These are phyloP conservation scores for Pseudoneurospora amorphoporcata DNA, from an alignment of 495 filamentous ascomycete genomes.

Conservation along the genomic window DNA sequence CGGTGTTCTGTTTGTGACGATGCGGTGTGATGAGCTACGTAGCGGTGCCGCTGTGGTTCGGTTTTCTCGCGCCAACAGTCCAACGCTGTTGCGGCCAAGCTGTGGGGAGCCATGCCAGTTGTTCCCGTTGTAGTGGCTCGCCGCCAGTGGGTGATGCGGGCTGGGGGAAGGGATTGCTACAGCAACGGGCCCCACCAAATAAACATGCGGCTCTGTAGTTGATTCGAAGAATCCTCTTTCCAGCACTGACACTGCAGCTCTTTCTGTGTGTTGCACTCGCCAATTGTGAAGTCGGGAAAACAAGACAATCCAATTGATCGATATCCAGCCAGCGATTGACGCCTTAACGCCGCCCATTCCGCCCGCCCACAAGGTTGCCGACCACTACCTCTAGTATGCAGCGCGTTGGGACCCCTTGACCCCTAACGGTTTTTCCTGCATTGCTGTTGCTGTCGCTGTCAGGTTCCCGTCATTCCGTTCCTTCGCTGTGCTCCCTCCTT, in stretches of 20 bases:
- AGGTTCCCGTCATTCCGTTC: not conserved
- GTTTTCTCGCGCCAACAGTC: not conserved
- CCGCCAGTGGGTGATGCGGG: not conserved
- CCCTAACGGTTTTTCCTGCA: not conserved
- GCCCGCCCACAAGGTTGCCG: not conserved
- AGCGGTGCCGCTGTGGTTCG: not conserved
- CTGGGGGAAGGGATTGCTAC: not conserved
- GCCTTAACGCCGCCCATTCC: not conserved
- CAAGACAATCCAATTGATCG: not conserved
- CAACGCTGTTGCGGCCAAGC: not conserved
- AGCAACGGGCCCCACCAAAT: conserved; percentile 10
- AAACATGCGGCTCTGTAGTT: not conserved
- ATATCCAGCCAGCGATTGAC: not conserved
- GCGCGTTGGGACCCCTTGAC: not conserved
- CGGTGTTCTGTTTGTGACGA: not conserved
- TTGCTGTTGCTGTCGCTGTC: not conserved
- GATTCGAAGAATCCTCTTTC: not conserved
- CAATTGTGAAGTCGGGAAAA: not conserved
- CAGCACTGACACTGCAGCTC: not conserved
- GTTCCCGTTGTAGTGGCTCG: not conserved
- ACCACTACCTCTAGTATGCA: not conserved
- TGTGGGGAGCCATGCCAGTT: not conserved
- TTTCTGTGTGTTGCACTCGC: not conserved
- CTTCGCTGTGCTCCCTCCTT: not conserved
- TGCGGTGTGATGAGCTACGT: not conserved